phyloP scores from a whole-genome alignment of 2,329 filamentous ascomycete species.

The Kalmusia sp. region DNA sequence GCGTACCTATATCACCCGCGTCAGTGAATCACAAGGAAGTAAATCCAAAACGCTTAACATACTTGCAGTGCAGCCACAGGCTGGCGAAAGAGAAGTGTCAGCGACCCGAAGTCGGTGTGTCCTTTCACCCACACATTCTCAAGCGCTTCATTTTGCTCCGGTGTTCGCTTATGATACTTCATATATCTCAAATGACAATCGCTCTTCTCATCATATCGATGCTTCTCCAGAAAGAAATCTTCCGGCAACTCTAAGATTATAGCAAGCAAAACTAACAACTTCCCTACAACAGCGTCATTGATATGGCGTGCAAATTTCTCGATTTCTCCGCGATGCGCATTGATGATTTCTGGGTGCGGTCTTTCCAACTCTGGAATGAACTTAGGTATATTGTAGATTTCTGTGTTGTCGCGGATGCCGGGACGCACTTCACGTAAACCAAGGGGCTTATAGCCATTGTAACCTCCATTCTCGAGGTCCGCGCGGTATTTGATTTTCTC shows the following conservation, averaged over 20 bases:
- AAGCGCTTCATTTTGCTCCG: slow-evolving; percentile 53
- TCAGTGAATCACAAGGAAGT: not conserved
- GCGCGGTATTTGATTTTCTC: slow-evolving; percentile 22
- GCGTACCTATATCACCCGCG: slow-evolving; percentile 5
- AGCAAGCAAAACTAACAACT: slow-evolving; percentile 59
- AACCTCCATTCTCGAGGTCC: slow-evolving; percentile 40
- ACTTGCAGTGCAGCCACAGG: slow-evolving; percentile 65
- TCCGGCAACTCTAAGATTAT: slow-evolving; percentile 67
- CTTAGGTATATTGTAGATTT: slow-evolving; percentile 67
- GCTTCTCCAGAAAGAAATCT: slow-evolving; percentile 60
- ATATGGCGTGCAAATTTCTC: slow-evolving; percentile 56
- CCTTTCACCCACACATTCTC: slow-evolving; percentile 44
- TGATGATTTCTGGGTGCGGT: slow-evolving; percentile 47
- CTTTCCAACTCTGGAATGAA: slow-evolving; percentile 63
- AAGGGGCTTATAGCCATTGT: slow-evolving; percentile 54
- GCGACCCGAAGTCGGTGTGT: slow-evolving; percentile 63
- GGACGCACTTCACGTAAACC: slow-evolving; percentile 37
- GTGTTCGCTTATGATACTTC: slow-evolving; percentile 59
- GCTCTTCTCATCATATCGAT: slow-evolving; percentile 62
- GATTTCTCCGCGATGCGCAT: slow-evolving; percentile 52
- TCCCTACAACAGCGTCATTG: slow-evolving; percentile 51
- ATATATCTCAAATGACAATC: slow-evolving; percentile 69
- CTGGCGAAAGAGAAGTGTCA: slow-evolving; percentile 65
- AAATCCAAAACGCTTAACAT: slow-evolving; percentile 23
- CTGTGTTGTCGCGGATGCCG: slow-evolving; percentile 60